These are phyloP conservation scores for Heterobasidion annosum DNA, from an alignment of 1,284 basidiomycete genomes.

Conservation along the genomic window DNA sequence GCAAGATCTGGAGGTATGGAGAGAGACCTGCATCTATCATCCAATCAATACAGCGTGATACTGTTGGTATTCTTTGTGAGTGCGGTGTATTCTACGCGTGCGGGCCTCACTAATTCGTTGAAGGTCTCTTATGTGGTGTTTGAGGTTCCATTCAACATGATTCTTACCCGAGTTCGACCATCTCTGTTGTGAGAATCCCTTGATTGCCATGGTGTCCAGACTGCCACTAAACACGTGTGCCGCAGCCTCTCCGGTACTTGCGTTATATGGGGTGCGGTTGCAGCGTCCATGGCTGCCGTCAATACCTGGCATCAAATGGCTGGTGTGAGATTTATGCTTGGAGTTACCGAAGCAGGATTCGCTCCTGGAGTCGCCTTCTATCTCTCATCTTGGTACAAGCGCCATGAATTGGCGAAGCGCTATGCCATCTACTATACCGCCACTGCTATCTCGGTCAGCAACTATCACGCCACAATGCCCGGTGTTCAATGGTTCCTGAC, in stretches of 20 bases:
- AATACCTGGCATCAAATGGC: conserved; percentile 13
- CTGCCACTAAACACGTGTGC: neutral
- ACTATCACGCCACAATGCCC: neutral
- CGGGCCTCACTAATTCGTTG: neutral
- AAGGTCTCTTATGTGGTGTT: conserved; percentile 1
- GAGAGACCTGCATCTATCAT: conserved; percentile 18
- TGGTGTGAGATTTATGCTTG: conserved; percentile 21
- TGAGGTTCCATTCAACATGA: neutral
- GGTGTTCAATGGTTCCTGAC: neutral
- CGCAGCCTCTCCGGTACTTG: conserved; percentile 12
- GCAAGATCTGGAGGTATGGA: conserved; percentile 28
- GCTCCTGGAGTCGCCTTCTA: conserved; percentile 15
- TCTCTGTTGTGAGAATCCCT: neutral
- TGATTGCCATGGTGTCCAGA: neutral
- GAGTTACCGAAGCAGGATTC: conserved; percentile 19
- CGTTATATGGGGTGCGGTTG: conserved; percentile 14
- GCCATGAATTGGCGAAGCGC: conserved; percentile 16
- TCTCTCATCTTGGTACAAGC: conserved; percentile 15
- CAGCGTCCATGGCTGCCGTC: conserved; percentile 13
- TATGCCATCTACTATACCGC: conserved; percentile 18
- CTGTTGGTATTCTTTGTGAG: conserved; percentile 19
- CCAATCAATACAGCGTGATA: conserved; percentile 15
- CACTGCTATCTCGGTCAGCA: conserved; percentile 4
- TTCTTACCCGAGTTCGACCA: conserved; percentile 1
- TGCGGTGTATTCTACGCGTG: neutral